Percentiles rank a stretch among this genome's conserved stretches.
Evolutionary conservation across 192 early-diverging fungal genomes (phyloP).

Genomic region (Dissophora globulifera): DNA sequence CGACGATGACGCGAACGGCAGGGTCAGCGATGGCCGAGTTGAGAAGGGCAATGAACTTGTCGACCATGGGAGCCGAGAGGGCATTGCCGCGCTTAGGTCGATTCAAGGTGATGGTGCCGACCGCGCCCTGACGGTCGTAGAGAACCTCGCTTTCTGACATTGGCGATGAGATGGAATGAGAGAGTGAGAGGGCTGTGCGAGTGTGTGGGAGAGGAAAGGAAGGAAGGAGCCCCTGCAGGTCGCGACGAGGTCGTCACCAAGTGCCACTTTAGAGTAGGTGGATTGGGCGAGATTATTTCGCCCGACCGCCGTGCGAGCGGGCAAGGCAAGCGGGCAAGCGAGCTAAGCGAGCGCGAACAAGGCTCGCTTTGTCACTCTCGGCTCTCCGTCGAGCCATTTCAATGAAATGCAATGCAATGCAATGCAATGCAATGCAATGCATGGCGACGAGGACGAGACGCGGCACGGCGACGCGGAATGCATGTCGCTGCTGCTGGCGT

Average conservation of each 20-base stretch:
- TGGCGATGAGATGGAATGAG: background rate
- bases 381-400: too few relatives aligned
- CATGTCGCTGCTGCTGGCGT: too few relatives aligned
- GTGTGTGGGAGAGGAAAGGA: background rate
- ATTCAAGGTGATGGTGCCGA: slow-evolving; percentile 64
- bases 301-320: too few relatives aligned
- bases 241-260: too few relatives aligned
- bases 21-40: slow-evolving; percentile 56
- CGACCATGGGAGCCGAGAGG: slow-evolving; percentile 58
- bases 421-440: too few relatives aligned
- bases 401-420: slow-evolving; percentile 3
- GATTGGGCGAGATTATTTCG: too few relatives aligned
- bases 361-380: slow-evolving; percentile 10
- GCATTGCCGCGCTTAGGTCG: slow-evolving; percentile 66
- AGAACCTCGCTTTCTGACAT: slow-evolving; percentile 52
- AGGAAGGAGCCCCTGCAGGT: slow-evolving; percentile 1
- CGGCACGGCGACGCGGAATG: too few relatives aligned
- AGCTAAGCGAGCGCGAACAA: too few relatives aligned
- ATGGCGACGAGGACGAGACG: too few relatives aligned
- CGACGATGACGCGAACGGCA: slow-evolving; percentile 61
- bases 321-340: too few relatives aligned
- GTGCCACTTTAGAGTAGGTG: too few relatives aligned
- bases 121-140: slow-evolving; percentile 35
- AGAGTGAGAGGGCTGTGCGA: background rate
- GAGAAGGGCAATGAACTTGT: slow-evolving; percentile 53